These are phyloP conservation scores for Fusarium lyarnte DNA, from an alignment of 2,329 filamentous ascomycete genomes.

Conservation along the genomic window DNA sequence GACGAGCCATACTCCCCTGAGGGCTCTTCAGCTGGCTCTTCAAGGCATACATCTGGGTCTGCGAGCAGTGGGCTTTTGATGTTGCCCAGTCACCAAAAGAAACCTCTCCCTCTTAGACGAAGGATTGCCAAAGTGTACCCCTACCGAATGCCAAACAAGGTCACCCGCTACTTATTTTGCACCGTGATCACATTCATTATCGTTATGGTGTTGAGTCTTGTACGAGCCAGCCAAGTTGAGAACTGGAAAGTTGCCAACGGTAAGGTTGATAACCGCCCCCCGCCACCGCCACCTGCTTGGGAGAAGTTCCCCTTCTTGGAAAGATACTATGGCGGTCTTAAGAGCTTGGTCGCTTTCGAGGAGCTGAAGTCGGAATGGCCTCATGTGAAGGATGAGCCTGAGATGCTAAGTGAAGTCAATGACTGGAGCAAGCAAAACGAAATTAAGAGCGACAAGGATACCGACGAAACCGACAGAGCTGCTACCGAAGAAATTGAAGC, in stretches of 20 bases:
- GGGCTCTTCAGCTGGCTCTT: constrained; percentile 60
- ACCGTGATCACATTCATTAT: constrained; percentile 74
- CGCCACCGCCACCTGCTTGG: constrained; percentile 76
- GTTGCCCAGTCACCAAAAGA: constrained; percentile 51
- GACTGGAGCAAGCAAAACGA: constrained; percentile 31
- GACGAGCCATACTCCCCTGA: constrained; percentile 54
- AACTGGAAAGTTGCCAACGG: constrained; percentile 70
- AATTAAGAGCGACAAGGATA: constrained; percentile 26
- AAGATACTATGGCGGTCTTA: constrained; percentile 89
- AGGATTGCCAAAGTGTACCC: constrained; percentile 46
- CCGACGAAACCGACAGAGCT: constrained; percentile 29
- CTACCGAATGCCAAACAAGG: constrained; percentile 75
- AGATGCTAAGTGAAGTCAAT: constrained; percentile 27
- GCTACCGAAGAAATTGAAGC: constrained; percentile 30
- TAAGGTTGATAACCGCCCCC: constrained; percentile 55
- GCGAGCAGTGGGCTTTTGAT: constrained; percentile 56
- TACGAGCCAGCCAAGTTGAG: constrained; percentile 77
- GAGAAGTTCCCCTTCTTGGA: constrained; percentile 86
- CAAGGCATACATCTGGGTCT: constrained; percentile 62
- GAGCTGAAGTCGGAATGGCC: constrained; percentile 87
- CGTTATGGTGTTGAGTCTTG: constrained; percentile 79
- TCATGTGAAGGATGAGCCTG: constrained; percentile 66
- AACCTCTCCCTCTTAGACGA: constrained; percentile 28
- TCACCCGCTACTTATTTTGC: constrained; percentile 82
- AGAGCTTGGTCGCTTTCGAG: constrained; percentile 70